Evolutionary conservation across 495 filamentous ascomycete genomes (phyloP), one percentile per base, ranked within the genome.

Genomic region (Zalerion maritima): DNA sequence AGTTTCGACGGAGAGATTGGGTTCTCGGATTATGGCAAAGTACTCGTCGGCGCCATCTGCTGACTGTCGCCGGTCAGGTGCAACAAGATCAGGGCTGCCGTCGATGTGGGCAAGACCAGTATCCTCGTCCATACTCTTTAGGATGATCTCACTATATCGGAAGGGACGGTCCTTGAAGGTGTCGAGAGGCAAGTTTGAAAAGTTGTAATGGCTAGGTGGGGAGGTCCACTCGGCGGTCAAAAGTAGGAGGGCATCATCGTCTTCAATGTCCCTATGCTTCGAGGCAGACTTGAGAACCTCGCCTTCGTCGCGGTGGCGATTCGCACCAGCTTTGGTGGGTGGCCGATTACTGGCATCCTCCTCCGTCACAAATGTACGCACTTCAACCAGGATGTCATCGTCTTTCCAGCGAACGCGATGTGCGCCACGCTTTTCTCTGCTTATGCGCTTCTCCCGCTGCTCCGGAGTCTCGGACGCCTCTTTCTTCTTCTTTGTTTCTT

Each of bases 211-310:
- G 29, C 11, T n/a, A 18, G 10, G 47, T 53, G 35, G 52, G 63
- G 62, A 41, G 21, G 49, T 71, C 71, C 3, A 46, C 52, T 21
- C 59, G 44, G 22, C 47, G 49, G 34, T 58, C 56, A 11, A 73
- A n/a, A n/a, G n/a, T n/a, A n/a, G n/a, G n/a, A n/a, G n/a, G n/a
- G n/a, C 74, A 3, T 84, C 78, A 15, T 81, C 79, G 11, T 81
- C 78, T 18, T 76, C 78, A 1, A 74, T 47, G 2, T 69, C 57
- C 21, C 79, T 46, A 14, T 49, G 44, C 26, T 55, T 67, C n/a
- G n/a, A n/a, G n/a, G n/a, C n/a, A n/a, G n/a, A n/a, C 49, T 84
- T 89, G 40, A 89, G 69, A 47, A 81, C 77, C 36, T 76, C 76
- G 18, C 83, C 81, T 55, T 94, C 85, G 12, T 67, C 68, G 17